Base-by-base conservation (phyloP, 164 flowering plant species). In the Warburgia ugandensis region DNA sequence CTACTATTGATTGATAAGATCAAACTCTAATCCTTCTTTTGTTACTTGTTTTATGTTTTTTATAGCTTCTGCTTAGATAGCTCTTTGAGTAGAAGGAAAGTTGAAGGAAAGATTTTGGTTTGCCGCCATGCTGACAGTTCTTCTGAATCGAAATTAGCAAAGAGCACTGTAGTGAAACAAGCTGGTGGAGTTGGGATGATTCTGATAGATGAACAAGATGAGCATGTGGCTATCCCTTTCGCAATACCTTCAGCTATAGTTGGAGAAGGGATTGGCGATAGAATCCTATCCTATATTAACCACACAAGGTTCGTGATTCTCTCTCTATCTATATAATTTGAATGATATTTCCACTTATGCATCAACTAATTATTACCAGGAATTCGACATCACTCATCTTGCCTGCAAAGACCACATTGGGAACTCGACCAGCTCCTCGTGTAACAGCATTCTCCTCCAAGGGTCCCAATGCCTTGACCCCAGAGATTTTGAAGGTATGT, bases 121-220 rank as follows among this genome's bases (percentile, higher is more conserved):
- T 86, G 95, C 65, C 81, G 48, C 40, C 81, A 82, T 33, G 73
- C 79, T 6, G 95, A 76, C 52, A 68, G 83, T 59, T 70, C 75
- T 43, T 56, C 68, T 11, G 85, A 83, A 48, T 78, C 90, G 16
- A 86, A 77, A 73, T 60, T 73, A 32, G 77, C 58, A 36, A 80
- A 86, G 73, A 75, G 87, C 36, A 26, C 42, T 22, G 73, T 77
- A 30, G 95, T 86, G 36, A 82, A 73, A 74, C 67, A 69, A 31
- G 95, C 83, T 50, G 95, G 95, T 37, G 95, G 85, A 45, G 77
- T 77, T 54, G 95, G 95, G 51, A 82, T 86, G 95, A 64, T 86
- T 55, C 76, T 86, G 11, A 64, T 83, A 28, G 87, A 86, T 62
- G 90, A 78, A 49, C 56, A 52, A 45, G 86, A 78, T 55, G 73